phyloP scores from a whole-genome alignment of 1,284 basidiomycete species.

The Pseudozyma hubeiensis region DNA sequence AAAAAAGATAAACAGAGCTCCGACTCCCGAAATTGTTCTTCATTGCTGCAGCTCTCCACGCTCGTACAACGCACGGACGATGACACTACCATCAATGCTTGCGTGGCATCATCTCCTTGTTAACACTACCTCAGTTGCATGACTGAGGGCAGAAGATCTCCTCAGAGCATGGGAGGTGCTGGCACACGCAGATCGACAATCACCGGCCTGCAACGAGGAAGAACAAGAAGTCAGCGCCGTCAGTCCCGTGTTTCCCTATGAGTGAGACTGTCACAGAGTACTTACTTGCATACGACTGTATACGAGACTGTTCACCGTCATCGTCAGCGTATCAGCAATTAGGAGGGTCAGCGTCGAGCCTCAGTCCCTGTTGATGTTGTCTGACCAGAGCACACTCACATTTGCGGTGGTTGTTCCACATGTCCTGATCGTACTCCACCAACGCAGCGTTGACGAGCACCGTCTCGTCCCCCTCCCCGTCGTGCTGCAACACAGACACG shows the following conservation, averaged over 20 bases:
- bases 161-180: neutral
- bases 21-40: constrained; percentile 25
- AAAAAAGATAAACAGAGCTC: constrained; percentile 6
- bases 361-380: neutral
- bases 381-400: constrained; percentile 20
- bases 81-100: neutral
- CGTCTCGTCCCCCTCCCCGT: constrained; percentile 18
- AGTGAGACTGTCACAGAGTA: neutral
- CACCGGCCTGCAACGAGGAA: constrained; percentile 14
- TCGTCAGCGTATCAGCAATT: neutral
- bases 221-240: constrained; percentile 4
- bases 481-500: constrained; percentile 14
- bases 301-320: constrained; percentile 19
- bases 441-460: constrained; percentile 50
- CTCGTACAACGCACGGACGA: neutral
- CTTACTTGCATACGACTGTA: constrained; percentile 36
- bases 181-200: constrained; percentile 37
- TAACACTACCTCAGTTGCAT: too few species aligned
- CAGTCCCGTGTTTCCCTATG: neutral
- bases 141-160: too few species aligned
- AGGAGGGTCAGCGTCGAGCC: neutral
- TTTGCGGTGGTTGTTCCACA: constrained; percentile 10
- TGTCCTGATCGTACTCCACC: constrained; percentile 46
- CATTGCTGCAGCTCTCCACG: constrained; percentile 1
- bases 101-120: too few species aligned